Evolutionary conservation across 2,329 filamentous ascomycete genomes (phyloP).

Genomic region (Macrophomina phaseolina): DNA sequence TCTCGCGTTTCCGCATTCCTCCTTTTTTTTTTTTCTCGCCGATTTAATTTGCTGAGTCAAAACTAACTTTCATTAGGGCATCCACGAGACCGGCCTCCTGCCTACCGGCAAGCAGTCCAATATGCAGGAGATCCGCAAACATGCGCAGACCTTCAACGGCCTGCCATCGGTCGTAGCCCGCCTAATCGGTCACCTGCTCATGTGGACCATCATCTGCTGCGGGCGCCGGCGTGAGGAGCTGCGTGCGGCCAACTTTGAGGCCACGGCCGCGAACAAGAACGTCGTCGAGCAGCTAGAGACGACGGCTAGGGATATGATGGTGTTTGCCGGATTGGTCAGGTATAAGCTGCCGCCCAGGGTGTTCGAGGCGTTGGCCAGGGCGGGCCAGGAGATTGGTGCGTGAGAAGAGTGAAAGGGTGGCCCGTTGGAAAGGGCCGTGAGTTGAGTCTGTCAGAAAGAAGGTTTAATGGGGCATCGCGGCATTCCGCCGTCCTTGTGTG

Average conservation of each 20-base stretch:
- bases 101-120: slow-evolving; percentile 78
- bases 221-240: slow-evolving; percentile 73
- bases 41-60: background rate
- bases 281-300: slow-evolving; percentile 72
- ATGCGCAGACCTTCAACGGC: slow-evolving; percentile 79
- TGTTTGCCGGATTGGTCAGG: slow-evolving; percentile 89
- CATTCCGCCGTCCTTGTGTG: too few relatives aligned
- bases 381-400: slow-evolving; percentile 67
- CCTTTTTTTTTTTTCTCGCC: background rate
- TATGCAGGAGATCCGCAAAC: slow-evolving; percentile 76
- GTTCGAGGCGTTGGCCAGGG: slow-evolving; percentile 85
- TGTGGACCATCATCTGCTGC: slow-evolving; percentile 92
- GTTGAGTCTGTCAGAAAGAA: too few relatives aligned
- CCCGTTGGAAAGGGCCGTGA: background rate
- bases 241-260: slow-evolving; percentile 73
- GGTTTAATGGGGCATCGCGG: too few relatives aligned
- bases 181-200: slow-evolving; percentile 87
- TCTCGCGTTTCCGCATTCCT: background rate
- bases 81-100: slow-evolving; percentile 76
- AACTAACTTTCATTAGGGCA: slow-evolving; percentile 48
- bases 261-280: slow-evolving; percentile 62
- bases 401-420: background rate
- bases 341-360: slow-evolving; percentile 87
- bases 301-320: slow-evolving; percentile 87
- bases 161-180: slow-evolving; percentile 82